phyloP scores from a whole-genome alignment of 345 rosid species.

The Eucalyptus brandiana region DNA sequence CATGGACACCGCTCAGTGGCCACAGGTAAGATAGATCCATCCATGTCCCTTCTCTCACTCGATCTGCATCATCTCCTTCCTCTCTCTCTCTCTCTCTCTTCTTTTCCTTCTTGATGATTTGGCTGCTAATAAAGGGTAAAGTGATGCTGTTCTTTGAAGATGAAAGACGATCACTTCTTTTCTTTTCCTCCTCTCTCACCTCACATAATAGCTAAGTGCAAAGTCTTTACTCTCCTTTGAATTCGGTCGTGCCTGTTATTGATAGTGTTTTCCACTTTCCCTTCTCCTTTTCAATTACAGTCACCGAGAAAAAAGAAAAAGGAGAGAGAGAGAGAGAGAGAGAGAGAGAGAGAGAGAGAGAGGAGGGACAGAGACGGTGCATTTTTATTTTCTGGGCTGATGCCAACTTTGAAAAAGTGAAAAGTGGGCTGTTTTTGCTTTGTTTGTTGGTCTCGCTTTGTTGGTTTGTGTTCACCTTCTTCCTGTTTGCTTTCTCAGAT shows the following conservation, averaged over 20 bases:
- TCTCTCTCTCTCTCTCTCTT: not conserved
- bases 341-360: too few species aligned
- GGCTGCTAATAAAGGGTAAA: not conserved
- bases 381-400: not conserved
- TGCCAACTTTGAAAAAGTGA: not conserved
- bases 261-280: not conserved
- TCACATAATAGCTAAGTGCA: not conserved
- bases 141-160: not conserved
- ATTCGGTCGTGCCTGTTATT: not conserved
- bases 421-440: not conserved
- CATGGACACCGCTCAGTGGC: constrained; percentile 98
- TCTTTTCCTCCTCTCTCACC: not conserved
- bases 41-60: not conserved
- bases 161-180: not conserved
- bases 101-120: not conserved
- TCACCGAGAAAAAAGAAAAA: not conserved
- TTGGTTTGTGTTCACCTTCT: constrained; percentile 11
- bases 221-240: not conserved
- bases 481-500: not conserved
- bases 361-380: not conserved
- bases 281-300: not conserved
- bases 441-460: constrained; percentile 11
- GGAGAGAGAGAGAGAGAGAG: not conserved
- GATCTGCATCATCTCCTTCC: not conserved
- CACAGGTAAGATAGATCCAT: constrained; percentile 47